phyloP scores from a whole-genome alignment of 2,329 filamentous ascomycete species.

The Alternaria sp. region DNA sequence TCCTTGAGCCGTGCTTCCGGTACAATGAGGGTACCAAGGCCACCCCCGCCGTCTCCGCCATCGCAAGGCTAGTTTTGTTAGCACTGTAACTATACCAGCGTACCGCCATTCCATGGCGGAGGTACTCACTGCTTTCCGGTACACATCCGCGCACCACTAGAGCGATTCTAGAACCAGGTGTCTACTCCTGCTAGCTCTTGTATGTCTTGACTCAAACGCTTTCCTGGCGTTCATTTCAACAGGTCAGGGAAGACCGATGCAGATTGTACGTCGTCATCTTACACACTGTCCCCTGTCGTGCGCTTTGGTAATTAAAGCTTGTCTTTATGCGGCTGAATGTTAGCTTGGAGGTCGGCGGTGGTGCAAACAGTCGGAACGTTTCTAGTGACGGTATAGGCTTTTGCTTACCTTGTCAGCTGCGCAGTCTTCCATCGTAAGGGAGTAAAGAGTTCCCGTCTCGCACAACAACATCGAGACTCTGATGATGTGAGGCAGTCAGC shows the following conservation, averaged over 20 bases:
- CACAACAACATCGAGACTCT: not conserved
- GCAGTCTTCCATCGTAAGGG: constrained; percentile 36
- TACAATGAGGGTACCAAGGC: constrained; percentile 57
- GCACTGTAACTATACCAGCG: not conserved
- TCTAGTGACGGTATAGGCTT: constrained; percentile 37
- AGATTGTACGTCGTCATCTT: constrained; percentile 52
- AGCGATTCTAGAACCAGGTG: constrained; percentile 52
- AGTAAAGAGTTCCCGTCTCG: constrained; percentile 47
- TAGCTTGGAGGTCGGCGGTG: constrained; percentile 62
- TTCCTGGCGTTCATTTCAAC: constrained; percentile 42
- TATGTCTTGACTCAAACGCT: constrained; percentile 35
- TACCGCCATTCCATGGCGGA: not conserved
- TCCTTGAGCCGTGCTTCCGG: constrained; percentile 40
- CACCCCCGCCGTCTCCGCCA: constrained; percentile 56
- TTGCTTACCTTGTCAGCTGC: constrained; percentile 55
- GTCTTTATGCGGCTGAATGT: constrained; percentile 51
- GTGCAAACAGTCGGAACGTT: constrained; percentile 59
- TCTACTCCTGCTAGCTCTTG: constrained; percentile 40
- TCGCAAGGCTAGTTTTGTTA: constrained; percentile 47
- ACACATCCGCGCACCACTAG: constrained; percentile 53
- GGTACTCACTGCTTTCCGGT: constrained; percentile 42
- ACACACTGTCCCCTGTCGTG: constrained; percentile 50
- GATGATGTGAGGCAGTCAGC: not conserved
- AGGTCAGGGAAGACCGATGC: constrained; percentile 47
- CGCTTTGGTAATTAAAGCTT: constrained; percentile 48